A percentile compares a stretch with the other conserved stretches of the same genome.
These are phyloP conservation scores for Cytospora leucostoma DNA, from an alignment of 2,329 filamentous ascomycete species.

Conservation along the genomic window DNA sequence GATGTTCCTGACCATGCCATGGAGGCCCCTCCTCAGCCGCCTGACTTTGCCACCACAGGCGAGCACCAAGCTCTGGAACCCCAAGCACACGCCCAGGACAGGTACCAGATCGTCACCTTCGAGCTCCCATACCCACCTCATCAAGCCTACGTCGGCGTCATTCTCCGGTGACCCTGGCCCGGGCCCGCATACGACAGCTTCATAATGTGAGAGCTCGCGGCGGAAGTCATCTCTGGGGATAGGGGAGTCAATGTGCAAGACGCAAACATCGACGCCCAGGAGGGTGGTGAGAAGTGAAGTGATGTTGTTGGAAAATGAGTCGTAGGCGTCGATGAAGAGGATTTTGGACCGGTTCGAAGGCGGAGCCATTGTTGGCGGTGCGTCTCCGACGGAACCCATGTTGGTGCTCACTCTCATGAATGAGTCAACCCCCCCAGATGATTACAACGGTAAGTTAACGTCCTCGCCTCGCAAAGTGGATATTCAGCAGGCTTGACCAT, in stretches of 20 bases:
- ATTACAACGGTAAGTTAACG: neutral
- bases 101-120: slow-evolving; percentile 63
- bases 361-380: neutral
- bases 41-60: slow-evolving; percentile 68
- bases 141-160: slow-evolving; percentile 77
- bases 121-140: slow-evolving; percentile 73
- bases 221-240: slow-evolving; percentile 51
- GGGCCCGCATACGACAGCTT: slow-evolving; percentile 86
- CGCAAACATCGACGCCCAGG: slow-evolving; percentile 67
- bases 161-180: slow-evolving; percentile 81
- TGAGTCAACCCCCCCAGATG: neutral
- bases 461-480: neutral
- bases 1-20: slow-evolving; percentile 76
- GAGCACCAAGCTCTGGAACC: slow-evolving; percentile 79
- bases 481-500: neutral
- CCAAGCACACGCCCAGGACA: slow-evolving; percentile 84
- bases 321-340: slow-evolving; percentile 92
- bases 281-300: slow-evolving; percentile 74
- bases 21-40: slow-evolving; percentile 70
- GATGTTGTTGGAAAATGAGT: slow-evolving; percentile 97
- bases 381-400: slow-evolving; percentile 23
- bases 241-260: slow-evolving; percentile 71
- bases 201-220: slow-evolving; percentile 60
- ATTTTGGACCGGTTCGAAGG: slow-evolving; percentile 45
- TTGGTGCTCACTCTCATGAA: neutral